phyloP scores from a whole-genome alignment of 352 stramenopile genomes.

The Globisporangium orthogonon region DNA sequence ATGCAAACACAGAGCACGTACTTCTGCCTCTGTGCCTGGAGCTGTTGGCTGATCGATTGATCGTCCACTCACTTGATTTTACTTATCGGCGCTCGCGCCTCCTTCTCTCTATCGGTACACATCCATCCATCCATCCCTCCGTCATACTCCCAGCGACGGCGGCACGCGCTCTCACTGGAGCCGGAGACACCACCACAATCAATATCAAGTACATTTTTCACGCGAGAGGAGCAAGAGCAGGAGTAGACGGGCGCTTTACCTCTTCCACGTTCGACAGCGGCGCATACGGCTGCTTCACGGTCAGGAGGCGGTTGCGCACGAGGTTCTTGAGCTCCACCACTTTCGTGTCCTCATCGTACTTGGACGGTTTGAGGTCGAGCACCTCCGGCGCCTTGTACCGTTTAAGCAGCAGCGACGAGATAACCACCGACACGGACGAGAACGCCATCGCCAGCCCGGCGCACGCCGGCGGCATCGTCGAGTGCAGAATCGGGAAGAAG shows the following conservation, averaged over 20 bases:
- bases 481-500: slow-evolving; percentile 81
- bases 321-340: slow-evolving; percentile 76
- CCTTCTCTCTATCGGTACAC: not conserved
- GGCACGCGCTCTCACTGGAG: not conserved
- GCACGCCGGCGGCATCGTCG: slow-evolving; percentile 79
- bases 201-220: too few relatives aligned
- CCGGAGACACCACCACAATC: too few relatives aligned
- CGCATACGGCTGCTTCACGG: slow-evolving; percentile 53
- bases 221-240: slow-evolving; percentile 4
- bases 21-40: not conserved
- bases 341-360: slow-evolving; percentile 61
- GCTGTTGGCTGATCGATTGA: too few relatives aligned
- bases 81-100: not conserved
- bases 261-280: slow-evolving; percentile 63
- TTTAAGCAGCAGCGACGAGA: slow-evolving; percentile 84
- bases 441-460: slow-evolving; percentile 86
- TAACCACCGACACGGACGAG: slow-evolving; percentile 82
- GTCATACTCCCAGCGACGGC: not conserved
- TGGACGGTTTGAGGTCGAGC: slow-evolving; percentile 25
- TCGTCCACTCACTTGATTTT: not conserved
- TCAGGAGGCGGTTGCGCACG: slow-evolving; percentile 48
- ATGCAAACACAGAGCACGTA: not conserved
- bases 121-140: not conserved
- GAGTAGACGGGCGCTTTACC: slow-evolving; percentile 15
- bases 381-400: slow-evolving; percentile 55